Conservation (phyloP, 2,329 filamentous ascomycete genomes). For the Aspergillus quadrilineatus region DNA sequence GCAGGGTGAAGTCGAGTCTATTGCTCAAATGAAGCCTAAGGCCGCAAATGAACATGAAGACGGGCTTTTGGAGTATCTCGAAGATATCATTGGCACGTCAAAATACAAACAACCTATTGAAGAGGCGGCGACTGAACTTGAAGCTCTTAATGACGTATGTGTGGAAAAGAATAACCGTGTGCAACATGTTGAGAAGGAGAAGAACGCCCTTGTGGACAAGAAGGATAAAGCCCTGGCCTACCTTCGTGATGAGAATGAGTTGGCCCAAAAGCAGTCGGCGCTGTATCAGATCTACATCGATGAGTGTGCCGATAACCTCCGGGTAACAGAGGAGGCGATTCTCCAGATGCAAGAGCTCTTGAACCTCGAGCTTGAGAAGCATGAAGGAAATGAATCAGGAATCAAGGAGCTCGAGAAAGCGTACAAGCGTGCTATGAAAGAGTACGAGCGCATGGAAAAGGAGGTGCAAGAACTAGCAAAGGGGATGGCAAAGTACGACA, state of each 20-base stretch:
- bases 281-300: conserved; percentile 89
- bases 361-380: conserved; percentile 84
- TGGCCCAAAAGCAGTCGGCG: conserved; percentile 82
- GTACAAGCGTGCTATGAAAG: conserved; percentile 78
- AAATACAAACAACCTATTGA: conserved; percentile 98
- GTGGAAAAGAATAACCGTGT: conserved; percentile 93
- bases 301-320: conserved; percentile 84
- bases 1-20: conserved; percentile 96
- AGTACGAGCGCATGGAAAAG: conserved; percentile 80
- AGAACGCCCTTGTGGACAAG: conserved; percentile 87
- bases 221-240: conserved; percentile 91
- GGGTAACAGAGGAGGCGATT: conserved; percentile 85
- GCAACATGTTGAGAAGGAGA: conserved; percentile 97
- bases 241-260: conserved; percentile 89
- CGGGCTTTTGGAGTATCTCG: conserved; percentile 90
- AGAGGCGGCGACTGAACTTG: conserved; percentile 84
- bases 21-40: conserved; percentile 98
- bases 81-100: conserved; percentile 97
- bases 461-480: conserved; percentile 75
- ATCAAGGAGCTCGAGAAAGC: conserved; percentile 87
- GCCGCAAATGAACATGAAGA: conserved; percentile 94
- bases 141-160: conserved; percentile 90
- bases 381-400: conserved; percentile 81
- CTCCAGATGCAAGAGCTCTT: conserved; percentile 86
- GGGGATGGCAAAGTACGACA: conserved; percentile 89